Evolutionary conservation across 2,329 filamentous ascomycete species (phyloP), one percentile per base, ranked within the genome.

Genomic region (Venturia effusa): DNA sequence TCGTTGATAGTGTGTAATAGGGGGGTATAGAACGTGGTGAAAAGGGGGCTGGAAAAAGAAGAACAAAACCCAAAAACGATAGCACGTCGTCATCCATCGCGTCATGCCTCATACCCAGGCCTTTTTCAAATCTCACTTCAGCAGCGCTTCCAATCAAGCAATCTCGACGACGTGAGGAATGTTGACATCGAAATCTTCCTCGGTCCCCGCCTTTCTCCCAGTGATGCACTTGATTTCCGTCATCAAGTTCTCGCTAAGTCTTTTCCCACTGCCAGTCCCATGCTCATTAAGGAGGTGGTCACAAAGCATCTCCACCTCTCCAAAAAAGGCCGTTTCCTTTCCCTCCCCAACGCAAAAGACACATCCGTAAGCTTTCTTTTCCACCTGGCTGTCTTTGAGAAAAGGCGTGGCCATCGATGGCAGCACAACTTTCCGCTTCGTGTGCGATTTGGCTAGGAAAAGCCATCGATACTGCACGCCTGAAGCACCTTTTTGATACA

Each of bases 101-200:
- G 13, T 48, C 43, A 24, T 48, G n/a, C 43, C 43, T 48, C 43
- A 24, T 48, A 6, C 43, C n/a, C n/a, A 48, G n/a, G 8, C n/a
- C 11, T 24, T 8, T 22, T 2, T 48, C 7, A 5, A 19, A 17
- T 10, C n/a, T 11, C 22, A 27, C 17, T 10, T 3, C 22, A 51
- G 2, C 4, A 51, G 4, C 11, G 22, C 4, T 13, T 30, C 51
- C 15, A 19, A n/a, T 57, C 51, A 57, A 57, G 51, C 51, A 57
- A 57, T 34, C 51, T 57, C 51, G n/a, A 57, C 51, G n/a, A 57
- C 51, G n/a, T 57, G 51, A 27, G 59, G 62, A 55, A 76, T 65
- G 67, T 75, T 74, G 6, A 76, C 67, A 68, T 77, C 75, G 70
- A 71, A 75, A 19, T 73, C 70, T 66, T 76, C 74, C 4, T 68